Conservation (phyloP, 148 eudicot species). For the Rhododendron molle region DNA sequence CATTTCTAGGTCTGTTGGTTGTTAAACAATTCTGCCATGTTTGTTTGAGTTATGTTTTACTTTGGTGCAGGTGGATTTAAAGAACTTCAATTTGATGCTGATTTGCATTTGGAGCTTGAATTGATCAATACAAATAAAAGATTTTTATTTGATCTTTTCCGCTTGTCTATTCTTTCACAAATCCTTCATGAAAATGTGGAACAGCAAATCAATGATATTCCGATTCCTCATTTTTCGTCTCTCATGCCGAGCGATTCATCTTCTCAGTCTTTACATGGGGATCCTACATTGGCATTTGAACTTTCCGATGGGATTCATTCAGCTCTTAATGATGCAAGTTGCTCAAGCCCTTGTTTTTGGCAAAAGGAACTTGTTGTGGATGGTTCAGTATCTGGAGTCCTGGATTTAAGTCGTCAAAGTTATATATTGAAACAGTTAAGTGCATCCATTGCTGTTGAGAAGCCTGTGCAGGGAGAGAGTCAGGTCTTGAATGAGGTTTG, state of each 20-base stretch:
- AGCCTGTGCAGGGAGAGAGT: slow-evolving; percentile 30
- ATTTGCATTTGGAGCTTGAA: slow-evolving; percentile 38
- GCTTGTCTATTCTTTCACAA: slow-evolving; percentile 59
- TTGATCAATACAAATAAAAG: slow-evolving; percentile 34
- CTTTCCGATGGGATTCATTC: slow-evolving; percentile 23
- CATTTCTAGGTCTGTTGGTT: slow-evolving; percentile 2
- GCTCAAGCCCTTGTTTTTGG: slow-evolving; percentile 34
- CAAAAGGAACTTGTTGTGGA: slow-evolving; percentile 23
- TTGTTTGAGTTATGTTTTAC: slow-evolving; percentile 7
- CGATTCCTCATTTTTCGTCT: slow-evolving; percentile 46
- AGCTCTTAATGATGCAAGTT: slow-evolving; percentile 32
- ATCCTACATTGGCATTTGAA: slow-evolving; percentile 19
- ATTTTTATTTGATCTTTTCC: slow-evolving; percentile 46
- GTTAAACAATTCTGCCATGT: neutral
- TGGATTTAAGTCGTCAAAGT: slow-evolving; percentile 33
- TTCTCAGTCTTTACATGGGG: slow-evolving; percentile 20
- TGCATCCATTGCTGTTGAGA: slow-evolving; percentile 54
- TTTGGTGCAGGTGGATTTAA: slow-evolving; percentile 58
- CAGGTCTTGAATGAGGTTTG: slow-evolving; percentile 40
- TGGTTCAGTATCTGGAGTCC: slow-evolving; percentile 18
- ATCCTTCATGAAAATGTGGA: slow-evolving; percentile 28
- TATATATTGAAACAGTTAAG: slow-evolving; percentile 54
- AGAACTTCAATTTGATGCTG: slow-evolving; percentile 55
- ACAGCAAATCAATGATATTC: slow-evolving; percentile 29
- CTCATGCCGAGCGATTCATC: slow-evolving; percentile 26